These are phyloP conservation scores for Pleurotus eryngii DNA, from an alignment of 768 basidiomycete species.

Conservation along the genomic window DNA sequence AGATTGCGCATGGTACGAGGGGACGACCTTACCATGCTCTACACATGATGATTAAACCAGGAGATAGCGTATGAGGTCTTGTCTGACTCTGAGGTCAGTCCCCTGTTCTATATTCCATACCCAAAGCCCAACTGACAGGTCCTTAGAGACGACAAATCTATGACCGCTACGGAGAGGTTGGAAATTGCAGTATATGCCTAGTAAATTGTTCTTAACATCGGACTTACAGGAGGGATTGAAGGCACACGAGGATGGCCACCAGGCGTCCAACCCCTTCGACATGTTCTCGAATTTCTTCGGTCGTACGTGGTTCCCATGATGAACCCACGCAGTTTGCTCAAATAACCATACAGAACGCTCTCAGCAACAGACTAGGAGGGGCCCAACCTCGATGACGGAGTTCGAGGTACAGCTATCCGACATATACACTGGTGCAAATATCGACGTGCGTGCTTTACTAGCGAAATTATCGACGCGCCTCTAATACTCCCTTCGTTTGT, in stretches of 20 bases:
- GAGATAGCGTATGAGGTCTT: conserved; percentile 87
- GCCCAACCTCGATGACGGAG: conserved; percentile 73
- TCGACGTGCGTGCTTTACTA: conserved; percentile 57
- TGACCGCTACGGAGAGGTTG: conserved; percentile 87
- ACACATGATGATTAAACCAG: conserved; percentile 7
- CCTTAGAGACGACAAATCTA: conserved; percentile 87
- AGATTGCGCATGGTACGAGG: conserved; percentile 79
- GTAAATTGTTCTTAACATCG: not conserved
- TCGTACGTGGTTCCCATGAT: conserved; percentile 39
- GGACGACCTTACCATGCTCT: not conserved
- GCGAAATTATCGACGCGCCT: not conserved
- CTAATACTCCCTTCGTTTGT: conserved; percentile 7
- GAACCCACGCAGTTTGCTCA: too few relatives aligned
- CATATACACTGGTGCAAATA: conserved; percentile 83
- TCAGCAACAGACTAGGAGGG: conserved; percentile 63
- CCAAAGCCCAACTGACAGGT: conserved; percentile 6
- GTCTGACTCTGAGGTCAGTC: conserved; percentile 72
- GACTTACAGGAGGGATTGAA: conserved; percentile 78
- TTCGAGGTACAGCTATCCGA: conserved; percentile 87
- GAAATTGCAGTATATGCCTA: conserved; percentile 5
- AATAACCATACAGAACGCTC: conserved; percentile 34
- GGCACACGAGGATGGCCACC: conserved; percentile 85
- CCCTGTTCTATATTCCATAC: not conserved
- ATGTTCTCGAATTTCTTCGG: conserved; percentile 93
- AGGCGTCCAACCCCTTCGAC: conserved; percentile 87